Percentiles rank a stretch among this genome's conserved stretches.
phyloP scores from a whole-genome alignment of 2,329 filamentous ascomycete species.

The Bipolaris sorokiniana region DNA sequence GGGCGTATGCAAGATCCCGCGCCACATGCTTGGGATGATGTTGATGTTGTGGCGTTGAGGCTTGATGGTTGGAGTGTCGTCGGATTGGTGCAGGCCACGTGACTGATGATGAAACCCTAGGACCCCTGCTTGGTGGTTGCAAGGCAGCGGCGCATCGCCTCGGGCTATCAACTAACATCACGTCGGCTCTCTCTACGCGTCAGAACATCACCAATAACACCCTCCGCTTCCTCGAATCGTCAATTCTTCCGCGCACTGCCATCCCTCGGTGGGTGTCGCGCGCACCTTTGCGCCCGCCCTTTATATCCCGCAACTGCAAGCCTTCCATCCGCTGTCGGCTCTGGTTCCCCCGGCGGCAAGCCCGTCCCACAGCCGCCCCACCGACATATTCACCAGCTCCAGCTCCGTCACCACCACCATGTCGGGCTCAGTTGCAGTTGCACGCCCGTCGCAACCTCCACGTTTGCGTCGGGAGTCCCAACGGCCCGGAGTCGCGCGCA shows the following conservation, averaged over 20 bases:
- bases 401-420: constrained; percentile 28
- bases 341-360: constrained; percentile 20
- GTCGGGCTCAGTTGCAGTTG: constrained; percentile 43
- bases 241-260: constrained; percentile 8
- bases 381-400: constrained; percentile 16
- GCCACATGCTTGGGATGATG: not conserved
- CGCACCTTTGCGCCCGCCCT: constrained; percentile 25
- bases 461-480: constrained; percentile 54
- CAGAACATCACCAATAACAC: constrained; percentile 4
- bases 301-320: not conserved
- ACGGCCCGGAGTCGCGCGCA: constrained; percentile 46
- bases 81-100: constrained; percentile 7
- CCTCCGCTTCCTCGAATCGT: constrained; percentile 1
- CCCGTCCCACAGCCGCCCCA: constrained; percentile 24
- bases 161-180: constrained; percentile 24
- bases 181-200: constrained; percentile 17
- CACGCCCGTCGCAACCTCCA: constrained; percentile 50
- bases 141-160: constrained; percentile 14
- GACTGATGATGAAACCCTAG: constrained; percentile 14
- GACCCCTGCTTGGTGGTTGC: constrained; percentile 15
- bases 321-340: constrained; percentile 15
- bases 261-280: constrained; percentile 14
- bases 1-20: not conserved
- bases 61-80: not conserved
- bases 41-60: not conserved